phyloP scores from a whole-genome alignment of 2,329 filamentous ascomycete species.

The Tolypocladium amazonense region DNA sequence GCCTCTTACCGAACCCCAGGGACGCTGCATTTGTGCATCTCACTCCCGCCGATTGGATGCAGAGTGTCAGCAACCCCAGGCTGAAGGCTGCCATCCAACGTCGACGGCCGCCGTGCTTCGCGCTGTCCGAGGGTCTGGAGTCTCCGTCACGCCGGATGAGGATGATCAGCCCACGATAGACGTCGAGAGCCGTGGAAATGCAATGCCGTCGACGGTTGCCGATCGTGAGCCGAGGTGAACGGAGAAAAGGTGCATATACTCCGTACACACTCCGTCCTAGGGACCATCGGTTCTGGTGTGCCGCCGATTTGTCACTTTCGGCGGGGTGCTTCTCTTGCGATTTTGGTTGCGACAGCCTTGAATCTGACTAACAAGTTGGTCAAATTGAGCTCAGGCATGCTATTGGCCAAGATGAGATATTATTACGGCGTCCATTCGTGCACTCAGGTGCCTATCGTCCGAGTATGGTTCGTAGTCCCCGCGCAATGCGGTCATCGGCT shows the following conservation, averaged over 20 bases:
- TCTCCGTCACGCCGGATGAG: neutral
- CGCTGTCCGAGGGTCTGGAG: neutral
- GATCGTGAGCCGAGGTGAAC: neutral
- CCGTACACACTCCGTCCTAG: neutral
- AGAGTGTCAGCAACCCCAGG: neutral
- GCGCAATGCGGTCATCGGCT: neutral
- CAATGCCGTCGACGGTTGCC: neutral
- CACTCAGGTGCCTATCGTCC: neutral
- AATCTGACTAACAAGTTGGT: neutral
- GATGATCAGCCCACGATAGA: neutral
- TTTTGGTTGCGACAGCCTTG: neutral
- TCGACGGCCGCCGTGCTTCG: neutral
- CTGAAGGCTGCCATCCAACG: neutral
- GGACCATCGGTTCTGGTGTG: neutral
- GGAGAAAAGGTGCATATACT: neutral
- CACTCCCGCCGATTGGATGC: neutral
- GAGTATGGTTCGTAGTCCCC: neutral
- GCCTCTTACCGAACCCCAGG: neutral
- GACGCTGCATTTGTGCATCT: neutral
- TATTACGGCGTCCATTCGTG: neutral
- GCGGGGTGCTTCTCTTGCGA: neutral
- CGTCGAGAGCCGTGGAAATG: neutral
- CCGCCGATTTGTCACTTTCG: neutral
- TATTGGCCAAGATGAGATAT: neutral
- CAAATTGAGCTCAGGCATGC: neutral